These are phyloP conservation scores for Stenocarpella maydis DNA, from an alignment of 2,329 filamentous ascomycete species.

Conservation along the genomic window DNA sequence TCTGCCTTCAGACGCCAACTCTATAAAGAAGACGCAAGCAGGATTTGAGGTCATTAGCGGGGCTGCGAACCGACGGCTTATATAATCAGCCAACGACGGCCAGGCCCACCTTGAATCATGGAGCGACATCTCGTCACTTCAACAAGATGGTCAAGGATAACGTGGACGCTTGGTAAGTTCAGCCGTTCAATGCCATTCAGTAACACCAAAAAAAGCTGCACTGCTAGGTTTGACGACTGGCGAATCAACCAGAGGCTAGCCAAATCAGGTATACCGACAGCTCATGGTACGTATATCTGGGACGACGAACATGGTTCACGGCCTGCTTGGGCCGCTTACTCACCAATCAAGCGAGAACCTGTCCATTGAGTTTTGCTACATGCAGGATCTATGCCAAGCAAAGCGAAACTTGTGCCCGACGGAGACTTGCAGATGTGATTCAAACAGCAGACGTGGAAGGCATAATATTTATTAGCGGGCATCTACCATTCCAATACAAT, in stretches of 20 bases:
- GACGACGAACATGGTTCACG: no score
- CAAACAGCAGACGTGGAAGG: background rate
- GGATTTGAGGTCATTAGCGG: conserved; percentile 30
- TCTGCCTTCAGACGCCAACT: background rate
- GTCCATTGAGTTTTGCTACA: background rate
- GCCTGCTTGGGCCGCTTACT: background rate
- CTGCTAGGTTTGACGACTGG: no score
- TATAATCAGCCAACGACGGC: background rate
- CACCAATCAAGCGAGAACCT: background rate
- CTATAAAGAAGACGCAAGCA: background rate
- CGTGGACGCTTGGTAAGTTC: background rate
- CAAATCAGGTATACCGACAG: no score
- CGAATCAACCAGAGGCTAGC: no score
- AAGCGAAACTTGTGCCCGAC: no score
- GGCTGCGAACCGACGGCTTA: conserved; percentile 5
- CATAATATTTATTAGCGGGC: no score
- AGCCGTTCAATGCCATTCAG: no score
- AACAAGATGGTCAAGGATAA: background rate
- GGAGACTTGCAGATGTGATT: background rate
- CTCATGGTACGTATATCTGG: background rate
- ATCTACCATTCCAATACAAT: conserved; percentile 41
- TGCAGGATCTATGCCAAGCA: background rate
- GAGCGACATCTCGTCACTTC: background rate
- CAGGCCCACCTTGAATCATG: background rate
- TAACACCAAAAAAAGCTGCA: no score